phyloP scores from a whole-genome alignment of 768 basidiomycete species.

The Clavaria fumosa region DNA sequence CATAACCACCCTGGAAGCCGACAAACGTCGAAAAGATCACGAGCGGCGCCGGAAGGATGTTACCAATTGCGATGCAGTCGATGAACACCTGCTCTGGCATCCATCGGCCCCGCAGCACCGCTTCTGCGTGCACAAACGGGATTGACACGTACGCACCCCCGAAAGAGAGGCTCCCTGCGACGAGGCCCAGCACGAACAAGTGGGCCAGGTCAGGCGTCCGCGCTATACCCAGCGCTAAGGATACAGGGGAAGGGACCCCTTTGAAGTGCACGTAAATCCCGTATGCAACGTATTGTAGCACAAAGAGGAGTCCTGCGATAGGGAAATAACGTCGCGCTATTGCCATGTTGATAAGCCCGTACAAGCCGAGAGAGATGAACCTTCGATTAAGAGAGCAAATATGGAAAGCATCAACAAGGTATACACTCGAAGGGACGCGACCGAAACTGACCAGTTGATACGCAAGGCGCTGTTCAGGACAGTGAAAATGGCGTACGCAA shows the following conservation, averaged over 20 bases:
- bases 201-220: neutral
- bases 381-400: neutral
- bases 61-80: conserved; percentile 5
- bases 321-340: conserved; percentile 2
- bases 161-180: conserved; percentile 1
- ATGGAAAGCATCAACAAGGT: neutral
- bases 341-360: conserved; percentile 5
- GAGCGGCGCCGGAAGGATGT: conserved; percentile 2
- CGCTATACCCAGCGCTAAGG: conserved; percentile 3
- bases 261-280: conserved; percentile 4
- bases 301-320: conserved; percentile 1
- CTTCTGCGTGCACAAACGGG: conserved; percentile 4
- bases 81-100: conserved; percentile 3
- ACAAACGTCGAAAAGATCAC: conserved; percentile 5
- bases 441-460: conserved; percentile 3
- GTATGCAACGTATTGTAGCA: conserved; percentile 5
- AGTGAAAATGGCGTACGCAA: conserved; percentile 1
- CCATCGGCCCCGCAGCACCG: conserved; percentile 1
- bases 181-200: conserved; percentile 3
- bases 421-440: no score
- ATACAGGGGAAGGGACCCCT: conserved; percentile 4
- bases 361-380: conserved; percentile 3
- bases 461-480: conserved; percentile 4
- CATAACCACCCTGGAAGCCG: conserved; percentile 4
- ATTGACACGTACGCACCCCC: conserved; percentile 1